These are phyloP conservation scores for Annulohypoxylon nitens DNA, from an alignment of 495 filamentous ascomycete genomes.

Conservation along the genomic window DNA sequence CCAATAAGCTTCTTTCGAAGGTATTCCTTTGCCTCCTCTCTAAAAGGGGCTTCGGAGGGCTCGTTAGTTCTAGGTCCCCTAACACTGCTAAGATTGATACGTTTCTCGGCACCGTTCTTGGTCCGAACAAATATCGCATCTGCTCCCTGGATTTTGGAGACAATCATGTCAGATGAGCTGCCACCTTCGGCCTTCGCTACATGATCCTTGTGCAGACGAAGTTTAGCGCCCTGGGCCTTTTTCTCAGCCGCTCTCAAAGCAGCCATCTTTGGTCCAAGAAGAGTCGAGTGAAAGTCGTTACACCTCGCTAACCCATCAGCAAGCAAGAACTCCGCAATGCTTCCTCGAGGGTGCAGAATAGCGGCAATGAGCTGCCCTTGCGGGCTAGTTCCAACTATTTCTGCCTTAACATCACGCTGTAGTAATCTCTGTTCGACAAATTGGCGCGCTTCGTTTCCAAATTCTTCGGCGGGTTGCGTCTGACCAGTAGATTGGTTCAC, in stretches of 20 bases:
- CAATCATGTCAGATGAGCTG: slow-evolving; percentile 77
- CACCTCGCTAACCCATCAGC: slow-evolving; percentile 90
- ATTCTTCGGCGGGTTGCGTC: slow-evolving; percentile 86
- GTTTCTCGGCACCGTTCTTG: slow-evolving; percentile 86
- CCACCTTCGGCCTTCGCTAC: slow-evolving; percentile 71
- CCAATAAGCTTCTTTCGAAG: slow-evolving; percentile 93
- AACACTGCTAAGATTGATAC: slow-evolving; percentile 91
- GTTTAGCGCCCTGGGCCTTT: slow-evolving; percentile 77
- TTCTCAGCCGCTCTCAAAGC: slow-evolving; percentile 88
- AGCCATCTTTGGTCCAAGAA: slow-evolving; percentile 89
- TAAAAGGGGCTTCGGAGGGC: slow-evolving; percentile 78
- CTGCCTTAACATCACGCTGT: slow-evolving; percentile 85
- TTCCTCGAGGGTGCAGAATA: slow-evolving; percentile 88
- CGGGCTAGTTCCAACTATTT: slow-evolving; percentile 85
- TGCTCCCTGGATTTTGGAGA: slow-evolving; percentile 86
- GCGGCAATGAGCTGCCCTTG: slow-evolving; percentile 85
- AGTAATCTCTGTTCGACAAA: slow-evolving; percentile 88
- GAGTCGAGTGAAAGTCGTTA: slow-evolving; percentile 91
- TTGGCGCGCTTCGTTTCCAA: slow-evolving; percentile 84
- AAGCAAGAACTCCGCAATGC: slow-evolving; percentile 89
- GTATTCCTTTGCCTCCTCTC: slow-evolving; percentile 95
- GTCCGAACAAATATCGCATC: slow-evolving; percentile 89
- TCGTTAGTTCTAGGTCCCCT: slow-evolving; percentile 81
- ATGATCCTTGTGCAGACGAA: slow-evolving; percentile 82
- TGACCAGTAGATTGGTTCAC: slow-evolving; percentile 79